Percentiles rank a stretch among this genome's conserved stretches.
Conservation (phyloP, 805 yeast species). For the Zygotorulaspora chibaensis region DNA sequence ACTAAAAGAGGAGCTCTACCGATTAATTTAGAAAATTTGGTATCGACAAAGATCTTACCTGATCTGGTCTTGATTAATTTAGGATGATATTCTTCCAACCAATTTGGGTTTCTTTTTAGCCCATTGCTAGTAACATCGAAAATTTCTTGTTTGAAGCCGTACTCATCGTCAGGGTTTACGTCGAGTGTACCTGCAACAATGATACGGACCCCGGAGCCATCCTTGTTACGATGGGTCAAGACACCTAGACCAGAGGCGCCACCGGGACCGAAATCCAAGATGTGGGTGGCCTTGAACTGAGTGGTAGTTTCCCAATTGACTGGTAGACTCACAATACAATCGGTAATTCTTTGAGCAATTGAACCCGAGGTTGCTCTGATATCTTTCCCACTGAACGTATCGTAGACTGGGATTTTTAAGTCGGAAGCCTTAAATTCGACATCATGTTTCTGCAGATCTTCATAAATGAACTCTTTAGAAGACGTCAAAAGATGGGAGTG, state of each 20-base stretch:
- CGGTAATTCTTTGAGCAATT: constrained; percentile 63
- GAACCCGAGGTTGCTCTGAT: constrained; percentile 55
- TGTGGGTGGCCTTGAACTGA: constrained; percentile 73
- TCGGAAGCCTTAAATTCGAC: constrained; percentile 52
- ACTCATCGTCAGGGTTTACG: constrained; percentile 67
- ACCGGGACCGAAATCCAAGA: constrained; percentile 98
- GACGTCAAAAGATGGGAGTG: constrained; percentile 80
- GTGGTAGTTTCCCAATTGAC: constrained; percentile 96
- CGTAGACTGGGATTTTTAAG: constrained; percentile 82
- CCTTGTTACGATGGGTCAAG: constrained; percentile 94
- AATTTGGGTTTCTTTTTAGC: constrained; percentile 79
- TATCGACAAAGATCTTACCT: constrained; percentile 81
- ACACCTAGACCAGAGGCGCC: constrained; percentile 96
- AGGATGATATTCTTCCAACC: constrained; percentile 88
- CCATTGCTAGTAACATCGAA: constrained; percentile 65
- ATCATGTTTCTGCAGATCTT: constrained; percentile 58
- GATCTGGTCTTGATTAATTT: constrained; percentile 68
- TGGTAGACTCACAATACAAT: constrained; percentile 80
- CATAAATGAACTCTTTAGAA: constrained; percentile 62
- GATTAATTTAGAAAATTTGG: constrained; percentile 85
- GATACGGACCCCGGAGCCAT: constrained; percentile 95
- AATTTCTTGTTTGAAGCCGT: constrained; percentile 92
- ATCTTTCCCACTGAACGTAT: constrained; percentile 81
- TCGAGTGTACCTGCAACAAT: constrained; percentile 92
- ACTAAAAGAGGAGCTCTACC: constrained; percentile 96